Evolutionary conservation across 257 asterid genomes (phyloP).

Genomic region (Solanum rostratum): DNA sequence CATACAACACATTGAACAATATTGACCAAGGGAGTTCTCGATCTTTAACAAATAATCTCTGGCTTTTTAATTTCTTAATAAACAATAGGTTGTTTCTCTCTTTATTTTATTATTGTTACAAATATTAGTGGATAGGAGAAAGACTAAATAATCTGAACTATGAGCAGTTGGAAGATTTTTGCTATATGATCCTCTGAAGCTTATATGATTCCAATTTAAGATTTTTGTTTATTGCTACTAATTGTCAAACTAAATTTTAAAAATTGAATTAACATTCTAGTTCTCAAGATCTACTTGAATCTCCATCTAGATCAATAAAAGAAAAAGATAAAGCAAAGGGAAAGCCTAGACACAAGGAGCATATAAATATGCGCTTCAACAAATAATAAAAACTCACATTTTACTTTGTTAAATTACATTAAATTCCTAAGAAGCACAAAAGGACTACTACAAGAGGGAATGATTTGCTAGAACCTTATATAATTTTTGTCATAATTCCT

Average conservation of each 20-base stretch:
- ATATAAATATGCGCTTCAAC: background rate
- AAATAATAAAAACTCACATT: background rate
- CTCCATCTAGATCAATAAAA: background rate
- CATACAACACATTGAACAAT: background rate
- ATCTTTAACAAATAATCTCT: background rate
- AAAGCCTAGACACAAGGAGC: background rate
- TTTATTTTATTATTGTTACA: background rate
- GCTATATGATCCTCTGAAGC: constrained; percentile 17
- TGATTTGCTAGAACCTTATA: too few relatives aligned
- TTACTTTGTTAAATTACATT: too few relatives aligned
- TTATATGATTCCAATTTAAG: background rate
- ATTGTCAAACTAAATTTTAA: background rate
- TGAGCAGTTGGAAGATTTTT: constrained; percentile 10
- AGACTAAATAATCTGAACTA: constrained; percentile 15
- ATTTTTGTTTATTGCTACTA: background rate
- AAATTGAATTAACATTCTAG: background rate
- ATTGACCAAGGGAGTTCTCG: background rate
- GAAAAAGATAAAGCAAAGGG: background rate
- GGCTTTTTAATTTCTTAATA: background rate
- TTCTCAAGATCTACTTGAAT: background rate
- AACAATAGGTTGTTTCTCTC: background rate
- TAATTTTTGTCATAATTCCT: too few relatives aligned
- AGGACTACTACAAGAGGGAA: too few relatives aligned
- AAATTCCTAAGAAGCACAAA: too few relatives aligned
- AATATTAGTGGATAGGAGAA: constrained; percentile 21